Evolutionary conservation across 768 basidiomycete genomes (phyloP).

Genomic region (Leccinum boreale): DNA sequence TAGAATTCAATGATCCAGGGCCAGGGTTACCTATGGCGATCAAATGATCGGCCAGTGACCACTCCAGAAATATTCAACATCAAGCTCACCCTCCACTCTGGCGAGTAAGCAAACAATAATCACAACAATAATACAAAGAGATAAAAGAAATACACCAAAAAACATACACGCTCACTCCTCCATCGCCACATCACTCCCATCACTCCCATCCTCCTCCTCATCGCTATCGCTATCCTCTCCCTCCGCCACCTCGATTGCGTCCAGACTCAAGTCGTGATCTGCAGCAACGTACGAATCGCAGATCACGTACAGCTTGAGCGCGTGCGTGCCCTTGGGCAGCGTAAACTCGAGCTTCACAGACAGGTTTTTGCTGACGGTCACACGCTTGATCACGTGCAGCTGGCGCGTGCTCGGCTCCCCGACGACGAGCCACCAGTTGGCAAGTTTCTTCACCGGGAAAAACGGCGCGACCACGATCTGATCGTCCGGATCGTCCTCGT

Average conservation of each 20-base stretch:
- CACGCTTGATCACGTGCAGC: slow-evolving; percentile 79
- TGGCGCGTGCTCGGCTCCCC: slow-evolving; percentile 81
- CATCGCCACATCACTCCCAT: slow-evolving; percentile 55
- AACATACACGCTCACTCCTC: slow-evolving; percentile 35
- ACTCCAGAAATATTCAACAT: too few relatives aligned
- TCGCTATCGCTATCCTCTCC: slow-evolving; percentile 70
- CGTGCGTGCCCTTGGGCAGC: slow-evolving; percentile 78
- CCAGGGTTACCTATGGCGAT: too few relatives aligned
- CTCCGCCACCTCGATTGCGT: slow-evolving; percentile 82
- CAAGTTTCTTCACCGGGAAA: slow-evolving; percentile 87
- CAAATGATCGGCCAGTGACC: too few relatives aligned
- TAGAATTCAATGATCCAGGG: too few relatives aligned
- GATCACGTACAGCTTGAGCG: slow-evolving; percentile 84
- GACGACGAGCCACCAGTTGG: slow-evolving; percentile 97
- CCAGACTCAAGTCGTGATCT: slow-evolving; percentile 86
- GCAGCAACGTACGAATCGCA: slow-evolving; percentile 91
- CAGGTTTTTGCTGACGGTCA: slow-evolving; percentile 75
- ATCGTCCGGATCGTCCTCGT: slow-evolving; percentile 71
- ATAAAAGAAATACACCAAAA: too few relatives aligned
- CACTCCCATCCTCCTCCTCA: slow-evolving; percentile 55
- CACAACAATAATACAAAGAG: too few relatives aligned
- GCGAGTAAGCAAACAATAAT: too few relatives aligned
- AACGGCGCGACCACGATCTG: slow-evolving; percentile 90
- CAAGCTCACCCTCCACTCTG: too few relatives aligned
- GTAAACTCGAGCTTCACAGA: slow-evolving; percentile 86